These are phyloP conservation scores for Diaporthe sp. DNA, from an alignment of 2,329 filamentous ascomycete species.

Conservation along the genomic window DNA sequence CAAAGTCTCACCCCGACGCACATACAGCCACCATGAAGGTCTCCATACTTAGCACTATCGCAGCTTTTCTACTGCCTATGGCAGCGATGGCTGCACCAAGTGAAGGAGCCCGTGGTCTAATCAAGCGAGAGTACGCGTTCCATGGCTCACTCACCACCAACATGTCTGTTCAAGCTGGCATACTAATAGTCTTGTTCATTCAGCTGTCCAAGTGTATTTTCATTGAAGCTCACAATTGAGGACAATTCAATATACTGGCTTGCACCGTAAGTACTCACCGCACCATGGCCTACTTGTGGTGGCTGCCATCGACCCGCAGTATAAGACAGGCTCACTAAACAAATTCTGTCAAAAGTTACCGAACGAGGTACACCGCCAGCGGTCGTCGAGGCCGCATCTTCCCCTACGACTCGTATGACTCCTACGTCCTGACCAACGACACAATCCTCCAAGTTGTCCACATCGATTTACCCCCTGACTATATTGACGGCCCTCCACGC, in stretches of 20 bases:
- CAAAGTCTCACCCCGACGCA: not conserved
- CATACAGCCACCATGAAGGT: not conserved
- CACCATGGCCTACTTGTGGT: not conserved
- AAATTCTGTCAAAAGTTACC: constrained; percentile 7
- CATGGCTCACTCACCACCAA: not conserved
- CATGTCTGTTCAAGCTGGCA: not conserved
- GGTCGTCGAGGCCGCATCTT: constrained; percentile 1
- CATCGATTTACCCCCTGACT: not conserved
- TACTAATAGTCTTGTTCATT: not conserved
- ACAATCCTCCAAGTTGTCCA: not conserved
- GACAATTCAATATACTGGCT: constrained; percentile 26
- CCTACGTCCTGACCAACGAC: constrained; percentile 2
- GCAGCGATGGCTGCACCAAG: not conserved
- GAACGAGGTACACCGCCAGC: constrained; percentile 2
- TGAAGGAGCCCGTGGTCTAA: not conserved
- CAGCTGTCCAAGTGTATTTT: constrained; percentile 4
- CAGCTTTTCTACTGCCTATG: constrained; percentile 3
- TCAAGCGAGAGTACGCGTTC: constrained; percentile 11
- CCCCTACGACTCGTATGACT: not conserved
- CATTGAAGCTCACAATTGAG: constrained; percentile 8
- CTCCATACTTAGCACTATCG: not conserved
- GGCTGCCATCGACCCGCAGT: not conserved
- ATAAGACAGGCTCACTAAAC: not conserved
- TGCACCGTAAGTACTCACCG: constrained; percentile 4
- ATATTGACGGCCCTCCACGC: not conserved